A percentile compares a stretch with the other conserved stretches of the same genome.
Conservation (phyloP, 768 basidiomycete species). For the Termitomyces sp. region DNA sequence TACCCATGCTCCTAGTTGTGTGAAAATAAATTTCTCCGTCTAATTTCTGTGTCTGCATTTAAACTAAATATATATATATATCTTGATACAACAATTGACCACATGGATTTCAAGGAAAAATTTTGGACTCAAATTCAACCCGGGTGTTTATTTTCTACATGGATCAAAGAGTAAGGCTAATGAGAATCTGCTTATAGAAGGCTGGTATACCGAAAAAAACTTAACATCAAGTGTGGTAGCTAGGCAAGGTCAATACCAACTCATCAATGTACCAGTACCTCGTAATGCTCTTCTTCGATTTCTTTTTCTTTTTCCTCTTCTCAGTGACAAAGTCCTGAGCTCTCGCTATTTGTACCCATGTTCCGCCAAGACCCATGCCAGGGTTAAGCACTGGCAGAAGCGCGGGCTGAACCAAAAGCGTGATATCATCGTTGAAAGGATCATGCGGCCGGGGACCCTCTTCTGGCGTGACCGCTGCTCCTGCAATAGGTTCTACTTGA, state of each 20-base stretch:
- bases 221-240: slow-evolving; percentile 24
- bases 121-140: too few species aligned
- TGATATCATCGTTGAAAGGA: slow-evolving; percentile 53
- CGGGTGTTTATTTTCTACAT: too few species aligned
- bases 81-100: too few species aligned
- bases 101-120: too few species aligned
- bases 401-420: slow-evolving; percentile 47
- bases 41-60: too few species aligned
- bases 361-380: slow-evolving; percentile 59
- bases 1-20: too few species aligned
- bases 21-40: too few species aligned
- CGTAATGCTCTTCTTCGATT: slow-evolving; percentile 24
- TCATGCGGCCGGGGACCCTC: slow-evolving; percentile 34
- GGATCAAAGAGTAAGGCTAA: too few species aligned
- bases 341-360: slow-evolving; percentile 65
- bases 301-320: slow-evolving; percentile 25
- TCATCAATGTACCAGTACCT: slow-evolving; percentile 42
- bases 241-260: slow-evolving; percentile 30
- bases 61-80: too few species aligned
- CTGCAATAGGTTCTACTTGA: slow-evolving; percentile 15
- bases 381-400: slow-evolving; percentile 35
- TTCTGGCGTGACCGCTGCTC: slow-evolving; percentile 13
- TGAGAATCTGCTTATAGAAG: too few species aligned
- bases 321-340: slow-evolving; percentile 18
- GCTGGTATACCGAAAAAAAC: neutral